Evolutionary conservation across 164 flowering plant genomes (phyloP).

Genomic region (Saururus chinensis): DNA sequence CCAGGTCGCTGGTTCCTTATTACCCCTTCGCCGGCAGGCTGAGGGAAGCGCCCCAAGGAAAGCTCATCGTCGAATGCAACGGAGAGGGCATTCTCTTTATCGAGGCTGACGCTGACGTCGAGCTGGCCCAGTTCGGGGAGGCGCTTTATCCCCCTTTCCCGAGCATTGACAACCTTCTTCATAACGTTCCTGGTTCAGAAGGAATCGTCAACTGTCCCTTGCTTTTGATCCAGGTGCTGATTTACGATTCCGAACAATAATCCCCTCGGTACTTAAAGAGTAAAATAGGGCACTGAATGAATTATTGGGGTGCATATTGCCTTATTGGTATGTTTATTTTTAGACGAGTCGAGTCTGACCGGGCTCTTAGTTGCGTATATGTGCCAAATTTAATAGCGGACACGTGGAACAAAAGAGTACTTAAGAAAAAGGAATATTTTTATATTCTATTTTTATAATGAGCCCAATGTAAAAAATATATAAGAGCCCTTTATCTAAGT

Average conservation of each 20-base stretch:
- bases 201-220: conserved; percentile 17
- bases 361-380: too few relatives aligned
- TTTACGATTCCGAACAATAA: too few relatives aligned
- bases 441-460: too few relatives aligned
- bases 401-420: too few relatives aligned
- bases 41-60: conserved; percentile 9
- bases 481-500: too few relatives aligned
- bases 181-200: conserved; percentile 29
- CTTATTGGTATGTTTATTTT: too few relatives aligned
- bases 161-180: conserved; percentile 24
- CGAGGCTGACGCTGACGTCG: conserved; percentile 15
- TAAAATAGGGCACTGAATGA: too few relatives aligned
- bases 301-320: too few relatives aligned
- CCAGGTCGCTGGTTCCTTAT: conserved; percentile 22
- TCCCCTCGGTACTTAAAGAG: background rate
- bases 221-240: conserved; percentile 11
- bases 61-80: conserved; percentile 18
- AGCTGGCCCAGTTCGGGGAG: conserved; percentile 21
- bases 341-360: too few relatives aligned
- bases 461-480: too few relatives aligned
- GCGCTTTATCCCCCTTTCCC: conserved; percentile 32
- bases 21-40: conserved; percentile 26
- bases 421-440: too few relatives aligned
- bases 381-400: too few relatives aligned
- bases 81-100: conserved; percentile 19